Conservation (phyloP, 1,284 basidiomycete species). For the Apiotrichum gracile region DNA sequence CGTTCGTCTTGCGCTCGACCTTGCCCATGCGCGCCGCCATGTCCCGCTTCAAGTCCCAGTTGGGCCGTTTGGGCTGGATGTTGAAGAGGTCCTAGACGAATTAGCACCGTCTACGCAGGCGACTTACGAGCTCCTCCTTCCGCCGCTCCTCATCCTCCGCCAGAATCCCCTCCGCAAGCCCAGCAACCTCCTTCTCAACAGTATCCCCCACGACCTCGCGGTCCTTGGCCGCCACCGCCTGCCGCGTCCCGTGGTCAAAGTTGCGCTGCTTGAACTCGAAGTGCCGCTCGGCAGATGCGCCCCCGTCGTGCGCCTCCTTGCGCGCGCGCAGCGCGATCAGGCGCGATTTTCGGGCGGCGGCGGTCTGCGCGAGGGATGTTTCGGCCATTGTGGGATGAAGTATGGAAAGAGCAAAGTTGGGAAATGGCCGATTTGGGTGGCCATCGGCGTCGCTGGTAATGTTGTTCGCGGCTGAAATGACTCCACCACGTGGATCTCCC, state of each 20-base stretch:
- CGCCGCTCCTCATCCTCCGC: constrained; percentile 75
- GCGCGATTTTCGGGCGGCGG: constrained; percentile 79
- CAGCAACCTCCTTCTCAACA: constrained; percentile 76
- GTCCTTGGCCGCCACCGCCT: constrained; percentile 57
- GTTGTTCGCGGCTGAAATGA: too few species aligned
- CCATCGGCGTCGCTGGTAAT: too few species aligned
- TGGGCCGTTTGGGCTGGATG: constrained; percentile 90
- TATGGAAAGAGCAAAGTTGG: not conserved
- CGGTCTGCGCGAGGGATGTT: constrained; percentile 76
- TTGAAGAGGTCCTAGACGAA: constrained; percentile 82
- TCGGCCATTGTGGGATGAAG: constrained; percentile 24
- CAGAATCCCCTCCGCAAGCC: constrained; percentile 76
- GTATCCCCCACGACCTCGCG: constrained; percentile 64
- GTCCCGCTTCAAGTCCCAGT: constrained; percentile 96
- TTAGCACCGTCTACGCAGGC: too few species aligned
- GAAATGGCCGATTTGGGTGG: not conserved
- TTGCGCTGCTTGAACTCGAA: constrained; percentile 67
- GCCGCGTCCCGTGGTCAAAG: constrained; percentile 80
- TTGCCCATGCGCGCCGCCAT: constrained; percentile 82
- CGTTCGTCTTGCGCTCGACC: constrained; percentile 83
- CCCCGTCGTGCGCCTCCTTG: constrained; percentile 59
- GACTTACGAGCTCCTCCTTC: constrained; percentile 77
- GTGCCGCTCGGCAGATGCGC: constrained; percentile 24
- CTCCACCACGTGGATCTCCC: not conserved
- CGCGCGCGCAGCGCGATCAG: constrained; percentile 71